Conservation (phyloP, 192 early-diverging fungal genomes). For the Coemansia guatemalensis region DNA sequence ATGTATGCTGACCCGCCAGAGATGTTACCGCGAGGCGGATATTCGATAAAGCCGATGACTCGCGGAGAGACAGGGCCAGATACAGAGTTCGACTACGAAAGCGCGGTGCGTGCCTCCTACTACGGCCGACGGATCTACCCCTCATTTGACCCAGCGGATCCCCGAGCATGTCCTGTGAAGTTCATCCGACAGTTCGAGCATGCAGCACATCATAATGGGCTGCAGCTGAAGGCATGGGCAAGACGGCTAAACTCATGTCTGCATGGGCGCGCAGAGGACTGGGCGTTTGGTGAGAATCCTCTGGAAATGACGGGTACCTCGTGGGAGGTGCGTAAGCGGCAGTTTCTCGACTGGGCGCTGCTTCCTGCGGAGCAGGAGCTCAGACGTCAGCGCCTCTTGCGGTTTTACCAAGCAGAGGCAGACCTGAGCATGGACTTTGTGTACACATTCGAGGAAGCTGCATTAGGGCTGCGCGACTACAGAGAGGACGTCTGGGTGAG, state of each 20-base stretch:
- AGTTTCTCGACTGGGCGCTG: constrained; percentile 54
- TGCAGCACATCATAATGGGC: constrained; percentile 48
- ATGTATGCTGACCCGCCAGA: background rate
- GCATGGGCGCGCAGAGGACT: constrained; percentile 46
- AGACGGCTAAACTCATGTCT: constrained; percentile 48
- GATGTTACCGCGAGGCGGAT: background rate
- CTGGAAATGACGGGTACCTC: constrained; percentile 26
- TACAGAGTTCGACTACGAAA: constrained; percentile 34
- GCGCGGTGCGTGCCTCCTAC: constrained; percentile 29
- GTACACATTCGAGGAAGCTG: constrained; percentile 49
- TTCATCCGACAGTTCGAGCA: constrained; percentile 51
- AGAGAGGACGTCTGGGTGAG: constrained; percentile 53
- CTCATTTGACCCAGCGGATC: constrained; percentile 40
- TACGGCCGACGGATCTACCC: constrained; percentile 48
- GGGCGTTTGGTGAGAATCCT: constrained; percentile 52
- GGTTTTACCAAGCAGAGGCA: constrained; percentile 47
- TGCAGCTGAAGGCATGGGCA: constrained; percentile 44
- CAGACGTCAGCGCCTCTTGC: constrained; percentile 41
- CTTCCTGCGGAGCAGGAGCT: constrained; percentile 53
- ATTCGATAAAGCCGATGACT: background rate
- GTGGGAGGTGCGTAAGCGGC: constrained; percentile 45
- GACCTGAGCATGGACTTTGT: constrained; percentile 55
- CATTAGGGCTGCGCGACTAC: constrained; percentile 44
- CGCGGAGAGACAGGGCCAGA: background rate
- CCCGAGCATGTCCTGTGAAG: constrained; percentile 32